Base-by-base conservation (phyloP, 805 yeast species). In the Spathaspora hagerdaliae region DNA sequence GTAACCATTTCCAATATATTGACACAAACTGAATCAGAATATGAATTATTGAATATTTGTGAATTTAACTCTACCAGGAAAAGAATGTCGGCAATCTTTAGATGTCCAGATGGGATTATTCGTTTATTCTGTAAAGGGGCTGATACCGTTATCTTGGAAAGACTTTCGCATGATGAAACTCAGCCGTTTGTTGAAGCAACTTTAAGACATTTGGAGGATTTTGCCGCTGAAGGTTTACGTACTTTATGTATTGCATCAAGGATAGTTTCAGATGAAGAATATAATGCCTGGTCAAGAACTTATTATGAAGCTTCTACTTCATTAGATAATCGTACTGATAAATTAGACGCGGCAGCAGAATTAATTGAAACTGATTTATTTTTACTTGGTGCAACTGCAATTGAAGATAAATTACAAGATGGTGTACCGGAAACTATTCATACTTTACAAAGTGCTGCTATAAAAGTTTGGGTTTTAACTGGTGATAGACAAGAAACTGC, bases 401-500 rank as follows among this genome's bases (percentile, higher is more conserved):
- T 94, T 60, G 99, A 94, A 63, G 99, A 94, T 63, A 92, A 94
- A 60, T 72, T 94, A 40, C 99, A 94, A 69, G 98, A 92, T 47
- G 99, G 97, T 36, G 99, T 94, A 15, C 98, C 99, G 2, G 99
- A 94, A 53, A 90, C 99, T 1, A 95, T 94, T 49, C 94, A 88
- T 53, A 87, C 96, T 6, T 75, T 94, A 45, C 99, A 95, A 62
- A 89, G 86, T 46, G 99, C 99, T 0, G 98, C 98, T 12, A 91
- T 95, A 52, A 92, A 90, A 63, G 81, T 94, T 13, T 94, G 99
- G 99, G 97, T 94, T 24, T 73, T 94, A 42, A 94, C 99, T 2
- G 99, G 99, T 56, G 99, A 94, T 61, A 79, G 97, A 64, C 99
- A 95, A 63, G 99, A 94, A 64, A 94, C 99, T 11, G 99, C 99